Base-by-base conservation (phyloP, 2,329 filamentous ascomycete genomes). In the Fulvia fulva region DNA sequence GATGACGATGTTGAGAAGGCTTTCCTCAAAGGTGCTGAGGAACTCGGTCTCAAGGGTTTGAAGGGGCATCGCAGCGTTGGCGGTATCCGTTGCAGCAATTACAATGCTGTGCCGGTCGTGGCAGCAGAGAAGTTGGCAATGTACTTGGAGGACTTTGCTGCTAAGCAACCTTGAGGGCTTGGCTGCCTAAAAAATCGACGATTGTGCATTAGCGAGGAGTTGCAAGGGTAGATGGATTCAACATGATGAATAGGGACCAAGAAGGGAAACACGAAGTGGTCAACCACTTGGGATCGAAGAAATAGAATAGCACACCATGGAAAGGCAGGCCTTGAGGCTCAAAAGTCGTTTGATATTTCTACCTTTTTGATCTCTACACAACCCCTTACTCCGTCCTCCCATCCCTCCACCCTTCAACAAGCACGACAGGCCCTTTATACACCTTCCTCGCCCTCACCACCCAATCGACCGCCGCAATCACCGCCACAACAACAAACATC, bases 21-120 rank as follows among this genome's bases (percentile, higher is more conserved):
- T 0, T 97, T 97, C 76, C 74, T 97, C 47, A 82, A 87, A 60
- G 85, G 88, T 50, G 87, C 86, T 1, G 84, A 87, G 59, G 82
- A 83, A 60, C 80, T 79, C 54, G 85, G 88, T 0, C 78, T 97
- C 23, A 84, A 86, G 25, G 93, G 91, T 0, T 78, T 97, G 45
- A 96, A 96, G 78, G 93, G 93, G 0, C 93, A 97, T 73, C 83
- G 93, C 61, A 89, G 83, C 59, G 87, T 97, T 1, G 90, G 91
- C 16, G 92, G 92, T 26, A 92, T 97, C 61, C 84, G 93, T 14
- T 88, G 87, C 21, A 89, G 84, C 74, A 96, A 94, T 73, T 97
- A 97, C 77, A 97, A 96, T 76, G 88, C 90, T 1, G 87, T 97
- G 44, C 75, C 88, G 0, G 70, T 87, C 0, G 82, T 84, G 43